Evolutionary conservation across 768 basidiomycete species (phyloP).

Genomic region (Mycena chlorophos): DNA sequence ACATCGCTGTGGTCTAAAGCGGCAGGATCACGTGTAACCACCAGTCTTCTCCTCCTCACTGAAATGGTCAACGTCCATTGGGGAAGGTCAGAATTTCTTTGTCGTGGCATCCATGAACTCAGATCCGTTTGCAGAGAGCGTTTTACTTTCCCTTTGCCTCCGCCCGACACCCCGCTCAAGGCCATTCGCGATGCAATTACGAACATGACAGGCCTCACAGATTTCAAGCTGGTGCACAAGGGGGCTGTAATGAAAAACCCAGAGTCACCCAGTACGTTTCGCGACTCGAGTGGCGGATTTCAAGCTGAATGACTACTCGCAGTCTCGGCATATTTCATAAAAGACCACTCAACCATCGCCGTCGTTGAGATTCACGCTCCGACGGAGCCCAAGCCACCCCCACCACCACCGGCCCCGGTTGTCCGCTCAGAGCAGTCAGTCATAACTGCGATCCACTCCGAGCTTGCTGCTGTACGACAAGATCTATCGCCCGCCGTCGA

Average conservation of each 20-base stretch:
- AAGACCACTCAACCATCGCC: conserved; percentile 65
- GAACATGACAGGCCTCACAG: conserved; percentile 72
- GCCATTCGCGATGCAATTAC: conserved; percentile 63
- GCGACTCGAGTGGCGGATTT: neutral
- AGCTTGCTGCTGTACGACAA: conserved; percentile 41
- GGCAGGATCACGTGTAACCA: conserved; percentile 9
- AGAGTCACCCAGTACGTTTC: conserved; percentile 54
- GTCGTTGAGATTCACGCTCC: conserved; percentile 53
- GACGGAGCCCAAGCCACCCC: conserved; percentile 25
- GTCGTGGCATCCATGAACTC: no score
- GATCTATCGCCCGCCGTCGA: conserved; percentile 60
- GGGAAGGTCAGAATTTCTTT: no score
- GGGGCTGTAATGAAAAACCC: conserved; percentile 93
- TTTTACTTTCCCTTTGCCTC: conserved; percentile 50
- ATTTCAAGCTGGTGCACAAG: conserved; percentile 86
- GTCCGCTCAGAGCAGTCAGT: conserved; percentile 50
- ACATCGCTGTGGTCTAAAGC: conserved; percentile 25
- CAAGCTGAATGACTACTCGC: conserved; percentile 13
- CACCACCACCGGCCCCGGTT: conserved; percentile 28
- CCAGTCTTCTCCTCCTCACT: neutral
- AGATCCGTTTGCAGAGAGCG: no score
- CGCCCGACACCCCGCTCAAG: conserved; percentile 57
- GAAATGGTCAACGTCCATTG: conserved; percentile 45
- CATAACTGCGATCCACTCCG: conserved; percentile 55
- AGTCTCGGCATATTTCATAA: conserved; percentile 79